Percentiles rank a stretch among this genome's conserved stretches.
Conservation (phyloP, 2,329 filamentous ascomycete genomes). For the Ceratocystiopsis sp. region DNA sequence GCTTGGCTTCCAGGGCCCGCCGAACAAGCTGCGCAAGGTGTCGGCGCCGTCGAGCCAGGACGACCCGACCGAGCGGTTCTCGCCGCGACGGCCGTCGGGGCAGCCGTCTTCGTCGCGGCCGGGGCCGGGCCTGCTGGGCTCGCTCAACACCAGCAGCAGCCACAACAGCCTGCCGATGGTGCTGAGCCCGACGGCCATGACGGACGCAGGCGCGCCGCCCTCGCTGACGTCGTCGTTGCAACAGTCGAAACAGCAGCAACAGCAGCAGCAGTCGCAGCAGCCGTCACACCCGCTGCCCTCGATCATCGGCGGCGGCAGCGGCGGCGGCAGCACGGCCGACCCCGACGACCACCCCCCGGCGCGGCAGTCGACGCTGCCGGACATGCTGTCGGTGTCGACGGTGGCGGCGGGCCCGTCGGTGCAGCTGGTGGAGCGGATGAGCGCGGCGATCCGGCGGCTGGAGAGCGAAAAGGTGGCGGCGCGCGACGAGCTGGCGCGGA, state of each 20-base stretch:
- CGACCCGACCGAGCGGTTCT: constrained; percentile 24
- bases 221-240: background rate
- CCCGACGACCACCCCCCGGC: constrained; percentile 28
- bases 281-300: background rate
- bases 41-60: constrained; percentile 33
- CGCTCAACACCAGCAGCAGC: constrained; percentile 16
- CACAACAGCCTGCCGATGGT: constrained; percentile 14
- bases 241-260: background rate
- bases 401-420: constrained; percentile 83
- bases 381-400: constrained; percentile 78
- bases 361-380: constrained; percentile 48
- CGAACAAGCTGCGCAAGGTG: constrained; percentile 26
- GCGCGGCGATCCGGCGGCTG: constrained; percentile 73
- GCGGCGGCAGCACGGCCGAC: background rate
- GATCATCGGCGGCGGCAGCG: background rate
- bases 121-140: constrained; percentile 12
- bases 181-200: constrained; percentile 25
- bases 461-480: constrained; percentile 83
- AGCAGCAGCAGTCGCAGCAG: background rate
- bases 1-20: constrained; percentile 26
- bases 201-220: background rate
- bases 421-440: constrained; percentile 92
- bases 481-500: constrained; percentile 67
- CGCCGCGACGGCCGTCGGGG: constrained; percentile 29
- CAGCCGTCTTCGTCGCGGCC: constrained; percentile 27